Evolutionary conservation across 768 basidiomycete species (phyloP), one percentile per base, ranked within the genome.

Genomic region (Rhodotorula diobovata): DNA sequence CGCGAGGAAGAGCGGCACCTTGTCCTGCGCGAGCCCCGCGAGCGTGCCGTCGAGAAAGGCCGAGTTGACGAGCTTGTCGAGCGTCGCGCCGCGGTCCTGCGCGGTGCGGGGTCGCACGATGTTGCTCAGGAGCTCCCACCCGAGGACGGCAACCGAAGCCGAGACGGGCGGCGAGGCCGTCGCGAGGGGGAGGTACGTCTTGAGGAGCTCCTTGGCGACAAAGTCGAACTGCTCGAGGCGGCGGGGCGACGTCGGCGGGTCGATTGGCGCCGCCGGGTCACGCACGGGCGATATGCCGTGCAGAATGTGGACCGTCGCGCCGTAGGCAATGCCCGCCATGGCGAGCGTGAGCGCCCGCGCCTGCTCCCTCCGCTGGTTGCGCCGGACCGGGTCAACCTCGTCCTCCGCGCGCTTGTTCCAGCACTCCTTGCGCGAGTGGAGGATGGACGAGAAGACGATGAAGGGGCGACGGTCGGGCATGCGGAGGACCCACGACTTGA

Each of bases 51-150:
- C 62, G 41, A 74, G 63, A 35, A 74, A 46, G 28, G 56, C 35
- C 20, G 69, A 50, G 61, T 74, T 74, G 69, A 74, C 51, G 59
- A 74, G 67, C 35, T 51, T 48, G 18, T 74, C 69, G 55, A 74
- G 63, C 6, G 16, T 32, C 6, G 73, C 69, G 5, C 30, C 15
- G 16, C 11, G n/a, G 41, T 59, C 61, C 35, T 16, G 14, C 0
- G n/a, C 37, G 1, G 66, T 46, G 2, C 59, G 69, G 1, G 69
- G 66, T 0, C 67, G 62, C 28, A 71, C 32, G 45, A 74, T 55
- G 18, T 60, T 45, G 1, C 66, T n/a, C 60, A 74, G 61, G 35
- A 63, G 25, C 23, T 15, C 2, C 73, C 73, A 74, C 0, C 46
- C 73, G 20, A 66, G 56, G 1, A 18, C 25, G n/a, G 46, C 48